Base-by-base conservation (phyloP, 768 basidiomycete genomes). In the Pleurotus pulmonarius region DNA sequence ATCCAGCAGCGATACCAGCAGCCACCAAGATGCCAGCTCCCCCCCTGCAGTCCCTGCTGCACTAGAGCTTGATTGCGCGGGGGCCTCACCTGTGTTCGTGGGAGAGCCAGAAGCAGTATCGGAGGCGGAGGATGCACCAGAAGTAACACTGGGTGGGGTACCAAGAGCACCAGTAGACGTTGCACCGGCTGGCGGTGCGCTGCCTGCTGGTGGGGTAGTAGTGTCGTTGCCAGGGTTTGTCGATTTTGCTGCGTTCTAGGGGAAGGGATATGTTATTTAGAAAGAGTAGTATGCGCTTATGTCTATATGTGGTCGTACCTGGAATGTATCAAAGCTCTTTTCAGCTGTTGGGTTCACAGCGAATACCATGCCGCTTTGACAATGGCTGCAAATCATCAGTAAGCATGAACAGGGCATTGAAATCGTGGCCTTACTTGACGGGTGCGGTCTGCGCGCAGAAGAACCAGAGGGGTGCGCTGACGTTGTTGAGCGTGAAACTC, bases 311-410 rank as follows among this genome's bases (percentile, higher is more conserved):
- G 11, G 29, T 34, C 55, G 37, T 60, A 60, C 68, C 63, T 72
- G 60, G 74, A 75, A 79, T 5, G 62, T 63, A 2, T 60, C 67
- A 58, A 70, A 75, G 15, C 66, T 71, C 67, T 75, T 76, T 18
- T 64, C 62, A 15, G 65, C 64, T 11, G 70, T 68, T 5, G 76
- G 70, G 64, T 77, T 77, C 12, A 78, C 65, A 24, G 76, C 66
- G 65, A 79, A 77, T 26, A 80, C 78, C 77, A 78, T 78, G 48
- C 77, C 77, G 39, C 59, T 47, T 44, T 58, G 52, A 63, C 77
- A 78, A 39, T 62, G 64, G 12, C 65, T 64, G 18, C 3, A 11
- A 29, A 49, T 16, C 65, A 67, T 56, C 18, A 46, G 49, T 13
- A 13, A 16, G 22, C 16, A 39, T 5, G 18, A 47, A 29, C n/a